Percentiles rank a stretch among this genome's conserved stretches.
Evolutionary conservation across 2,329 filamentous ascomycete species (phyloP).

Genomic region (Aspergillus felis): DNA sequence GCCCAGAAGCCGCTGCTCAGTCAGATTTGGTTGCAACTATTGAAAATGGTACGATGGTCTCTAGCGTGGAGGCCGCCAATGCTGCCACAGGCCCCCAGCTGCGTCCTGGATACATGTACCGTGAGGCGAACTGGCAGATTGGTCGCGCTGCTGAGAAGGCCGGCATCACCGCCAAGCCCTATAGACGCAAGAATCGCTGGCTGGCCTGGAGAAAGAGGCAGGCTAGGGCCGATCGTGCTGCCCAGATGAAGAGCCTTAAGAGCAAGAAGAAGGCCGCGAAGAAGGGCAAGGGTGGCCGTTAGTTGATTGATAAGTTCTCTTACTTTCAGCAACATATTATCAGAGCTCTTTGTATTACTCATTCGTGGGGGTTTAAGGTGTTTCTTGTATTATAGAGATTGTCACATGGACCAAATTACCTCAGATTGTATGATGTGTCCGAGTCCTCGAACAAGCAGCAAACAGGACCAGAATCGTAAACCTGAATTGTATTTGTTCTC

Average conservation of each 20-base stretch:
- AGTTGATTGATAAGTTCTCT: conserved; percentile 20
- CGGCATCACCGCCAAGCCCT: conserved; percentile 53
- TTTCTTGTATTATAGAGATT: conserved; percentile 35
- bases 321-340: background rate
- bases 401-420: conserved; percentile 5
- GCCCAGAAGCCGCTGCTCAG: conserved; percentile 14
- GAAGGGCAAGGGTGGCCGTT: conserved; percentile 32
- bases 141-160: conserved; percentile 59
- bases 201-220: conserved; percentile 61
- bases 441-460: background rate
- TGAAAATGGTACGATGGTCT: conserved; percentile 22
- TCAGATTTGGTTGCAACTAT: conserved; percentile 23
- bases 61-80: conserved; percentile 20
- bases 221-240: conserved; percentile 47
- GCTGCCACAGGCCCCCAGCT: conserved; percentile 34
- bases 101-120: conserved; percentile 59
- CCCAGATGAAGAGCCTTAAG: conserved; percentile 53
- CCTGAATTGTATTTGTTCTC: background rate
- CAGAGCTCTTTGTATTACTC: background rate
- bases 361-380: conserved; percentile 16
- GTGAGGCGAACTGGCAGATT: conserved; percentile 66
- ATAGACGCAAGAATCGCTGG: conserved; percentile 58
- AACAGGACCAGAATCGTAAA: background rate
- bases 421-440: conserved; percentile 2
- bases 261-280: conserved; percentile 42